Conservation (phyloP, 805 yeast genomes). For the Candida corydali region DNA sequence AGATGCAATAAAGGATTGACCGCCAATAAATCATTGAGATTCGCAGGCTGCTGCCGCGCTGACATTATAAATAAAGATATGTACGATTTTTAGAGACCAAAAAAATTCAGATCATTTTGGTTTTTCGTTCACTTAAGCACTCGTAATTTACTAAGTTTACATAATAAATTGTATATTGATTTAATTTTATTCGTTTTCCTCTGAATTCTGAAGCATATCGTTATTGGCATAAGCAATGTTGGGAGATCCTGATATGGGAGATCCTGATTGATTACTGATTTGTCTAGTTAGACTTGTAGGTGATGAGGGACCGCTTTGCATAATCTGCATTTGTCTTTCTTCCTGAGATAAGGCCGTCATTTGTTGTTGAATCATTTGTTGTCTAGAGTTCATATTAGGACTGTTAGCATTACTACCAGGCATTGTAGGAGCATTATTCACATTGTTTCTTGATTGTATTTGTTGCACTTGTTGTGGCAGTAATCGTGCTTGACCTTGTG, state of each 20-base stretch:
- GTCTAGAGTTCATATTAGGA: conserved; percentile 1
- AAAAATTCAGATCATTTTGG: too few relatives aligned
- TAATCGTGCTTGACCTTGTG: conserved; percentile 33
- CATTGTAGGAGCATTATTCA: conserved; percentile 39
- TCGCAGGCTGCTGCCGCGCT: conserved; percentile 10
- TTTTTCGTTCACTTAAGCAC: too few relatives aligned
- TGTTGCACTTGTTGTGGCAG: conserved; percentile 20
- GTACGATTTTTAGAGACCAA: background rate
- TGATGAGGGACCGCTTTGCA: conserved; percentile 27
- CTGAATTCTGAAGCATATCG: background rate
- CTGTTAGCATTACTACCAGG: conserved; percentile 12
- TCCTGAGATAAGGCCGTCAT: conserved; percentile 31
- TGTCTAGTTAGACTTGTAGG: conserved; percentile 1
- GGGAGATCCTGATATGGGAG: conserved; percentile 7
- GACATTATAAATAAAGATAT: too few relatives aligned
- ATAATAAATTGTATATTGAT: too few relatives aligned
- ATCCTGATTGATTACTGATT: conserved; percentile 8
- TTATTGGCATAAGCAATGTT: conserved; percentile 4
- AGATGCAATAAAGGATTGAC: conserved; percentile 25
- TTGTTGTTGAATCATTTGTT: conserved; percentile 7
- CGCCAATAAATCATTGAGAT: conserved; percentile 20
- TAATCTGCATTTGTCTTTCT: conserved; percentile 39
- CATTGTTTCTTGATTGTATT: conserved; percentile 12
- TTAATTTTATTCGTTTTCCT: too few relatives aligned
- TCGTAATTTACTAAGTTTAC: background rate